A percentile compares a stretch with the other conserved stretches of the same genome.
Conservation (phyloP, 2,329 filamentous ascomycete species). For the Ophiocordyceps camponoti-leonardi region DNA sequence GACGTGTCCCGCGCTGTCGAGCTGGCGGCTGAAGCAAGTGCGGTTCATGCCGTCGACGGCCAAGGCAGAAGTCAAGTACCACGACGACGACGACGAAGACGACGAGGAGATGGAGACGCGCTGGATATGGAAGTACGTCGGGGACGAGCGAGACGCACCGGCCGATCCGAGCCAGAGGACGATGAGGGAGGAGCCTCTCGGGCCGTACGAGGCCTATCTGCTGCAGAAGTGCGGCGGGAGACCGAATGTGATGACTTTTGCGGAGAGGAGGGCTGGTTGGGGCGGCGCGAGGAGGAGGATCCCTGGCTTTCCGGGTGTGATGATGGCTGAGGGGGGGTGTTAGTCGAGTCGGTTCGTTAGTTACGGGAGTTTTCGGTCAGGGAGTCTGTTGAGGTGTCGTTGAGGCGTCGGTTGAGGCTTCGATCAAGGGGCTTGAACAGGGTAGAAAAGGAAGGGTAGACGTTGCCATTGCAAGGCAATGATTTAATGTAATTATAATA, state of each 20-base stretch:
- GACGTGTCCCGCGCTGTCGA: conserved; percentile 25
- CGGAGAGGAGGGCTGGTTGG: conserved; percentile 11
- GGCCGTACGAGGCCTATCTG: conserved; percentile 32
- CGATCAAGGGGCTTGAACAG: too few species aligned
- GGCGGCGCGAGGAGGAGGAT: conserved; percentile 2
- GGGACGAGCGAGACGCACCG: conserved; percentile 23
- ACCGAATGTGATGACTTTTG: conserved; percentile 25
- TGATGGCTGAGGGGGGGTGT: background rate
- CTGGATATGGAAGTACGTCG: conserved; percentile 39
- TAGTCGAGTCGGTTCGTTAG: too few species aligned
- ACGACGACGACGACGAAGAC: conserved; percentile 3
- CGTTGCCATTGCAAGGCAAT: too few species aligned
- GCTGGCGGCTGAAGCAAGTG: conserved; percentile 25
- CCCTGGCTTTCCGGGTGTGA: background rate
- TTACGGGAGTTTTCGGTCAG: too few species aligned
- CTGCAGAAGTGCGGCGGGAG: conserved; percentile 24
- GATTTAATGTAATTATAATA: too few species aligned
- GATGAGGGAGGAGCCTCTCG: conserved; percentile 35
- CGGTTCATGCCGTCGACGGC: background rate
- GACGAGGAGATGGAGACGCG: conserved; percentile 12
- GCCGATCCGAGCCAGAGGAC: conserved; percentile 18
- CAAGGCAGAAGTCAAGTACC: background rate
- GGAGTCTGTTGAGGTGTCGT: too few species aligned
- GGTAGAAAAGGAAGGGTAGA: too few species aligned
- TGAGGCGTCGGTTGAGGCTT: too few species aligned